Evolutionary conservation across 768 basidiomycete species (phyloP).

Genomic region (Ramaria sp.): DNA sequence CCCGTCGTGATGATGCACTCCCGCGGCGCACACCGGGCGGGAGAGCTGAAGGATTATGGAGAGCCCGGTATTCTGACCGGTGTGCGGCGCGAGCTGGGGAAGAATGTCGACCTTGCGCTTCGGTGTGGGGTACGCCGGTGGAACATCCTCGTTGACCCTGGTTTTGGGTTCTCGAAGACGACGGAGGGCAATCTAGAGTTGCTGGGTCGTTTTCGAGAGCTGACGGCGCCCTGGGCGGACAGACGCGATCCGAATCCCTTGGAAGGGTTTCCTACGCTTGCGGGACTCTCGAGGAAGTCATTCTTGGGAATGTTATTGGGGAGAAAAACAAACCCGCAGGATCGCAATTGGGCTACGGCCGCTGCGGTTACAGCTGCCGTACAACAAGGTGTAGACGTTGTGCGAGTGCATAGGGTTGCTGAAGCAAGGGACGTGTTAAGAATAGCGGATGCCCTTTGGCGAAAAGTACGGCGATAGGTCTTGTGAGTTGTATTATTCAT

Average conservation of each 20-base stretch:
- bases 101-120: slow-evolving; percentile 53
- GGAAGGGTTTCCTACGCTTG: slow-evolving; percentile 50
- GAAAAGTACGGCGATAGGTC: not conserved
- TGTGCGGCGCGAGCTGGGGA: slow-evolving; percentile 61
- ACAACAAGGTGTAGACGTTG: slow-evolving; percentile 58
- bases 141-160: slow-evolving; percentile 86
- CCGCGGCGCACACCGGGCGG: slow-evolving; percentile 55
- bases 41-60: slow-evolving; percentile 55
- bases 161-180: slow-evolving; percentile 90
- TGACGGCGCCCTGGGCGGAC: slow-evolving; percentile 32
- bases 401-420: slow-evolving; percentile 74
- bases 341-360: slow-evolving; percentile 71
- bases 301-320: slow-evolving; percentile 69
- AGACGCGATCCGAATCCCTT: slow-evolving; percentile 19
- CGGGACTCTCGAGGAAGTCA: slow-evolving; percentile 77
- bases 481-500: not conserved
- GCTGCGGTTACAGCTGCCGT: slow-evolving; percentile 64
- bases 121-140: slow-evolving; percentile 70
- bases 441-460: slow-evolving; percentile 54
- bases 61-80: slow-evolving; percentile 46
- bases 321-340: slow-evolving; percentile 45
- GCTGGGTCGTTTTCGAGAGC: slow-evolving; percentile 34
- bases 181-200: slow-evolving; percentile 62
- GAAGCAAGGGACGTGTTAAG: slow-evolving; percentile 66
- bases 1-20: slow-evolving; percentile 95